These are phyloP conservation scores for Salix purpurea DNA, from an alignment of 345 rosid genomes.

Conservation along the genomic window DNA sequence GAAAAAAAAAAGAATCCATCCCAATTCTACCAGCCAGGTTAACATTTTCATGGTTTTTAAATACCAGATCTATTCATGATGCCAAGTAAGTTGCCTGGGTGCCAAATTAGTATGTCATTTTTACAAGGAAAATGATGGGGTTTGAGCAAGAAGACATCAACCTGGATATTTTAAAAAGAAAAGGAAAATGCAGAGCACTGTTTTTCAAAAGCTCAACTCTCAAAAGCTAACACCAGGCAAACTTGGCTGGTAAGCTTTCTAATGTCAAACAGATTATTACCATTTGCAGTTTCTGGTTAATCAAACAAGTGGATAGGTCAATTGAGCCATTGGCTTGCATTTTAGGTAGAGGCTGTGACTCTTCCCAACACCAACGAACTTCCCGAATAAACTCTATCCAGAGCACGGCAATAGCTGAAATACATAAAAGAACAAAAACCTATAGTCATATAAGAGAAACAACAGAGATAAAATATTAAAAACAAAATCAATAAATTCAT, in stretches of 20 bases:
- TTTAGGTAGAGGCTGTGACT: constrained; percentile 78
- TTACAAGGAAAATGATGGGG: not conserved
- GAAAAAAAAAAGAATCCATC: not conserved
- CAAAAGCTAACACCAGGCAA: not conserved
- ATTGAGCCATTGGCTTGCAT: constrained; percentile 55
- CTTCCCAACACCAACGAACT: constrained; percentile 99
- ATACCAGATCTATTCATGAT: no score
- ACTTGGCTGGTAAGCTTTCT: not conserved
- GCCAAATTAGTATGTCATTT: not conserved
- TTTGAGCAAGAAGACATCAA: not conserved
- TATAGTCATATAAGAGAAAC: not conserved
- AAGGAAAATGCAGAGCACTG: not conserved
- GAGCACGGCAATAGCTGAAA: constrained; percentile 74
- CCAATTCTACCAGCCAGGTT: not conserved
- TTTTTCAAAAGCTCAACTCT: not conserved
- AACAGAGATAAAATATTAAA: not conserved
- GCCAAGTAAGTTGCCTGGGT: no score
- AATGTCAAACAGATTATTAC: constrained; percentile 36
- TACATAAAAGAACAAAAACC: constrained; percentile 7
- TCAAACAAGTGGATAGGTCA: constrained; percentile 82
- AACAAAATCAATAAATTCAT: not conserved
- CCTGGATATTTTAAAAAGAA: not conserved
- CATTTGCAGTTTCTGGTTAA: constrained; percentile 91
- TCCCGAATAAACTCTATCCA: constrained; percentile 96
- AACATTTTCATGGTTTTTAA: not conserved